Evolutionary conservation across 805 yeast genomes (phyloP).

Genomic region (Lachancea nothofagi): DNA sequence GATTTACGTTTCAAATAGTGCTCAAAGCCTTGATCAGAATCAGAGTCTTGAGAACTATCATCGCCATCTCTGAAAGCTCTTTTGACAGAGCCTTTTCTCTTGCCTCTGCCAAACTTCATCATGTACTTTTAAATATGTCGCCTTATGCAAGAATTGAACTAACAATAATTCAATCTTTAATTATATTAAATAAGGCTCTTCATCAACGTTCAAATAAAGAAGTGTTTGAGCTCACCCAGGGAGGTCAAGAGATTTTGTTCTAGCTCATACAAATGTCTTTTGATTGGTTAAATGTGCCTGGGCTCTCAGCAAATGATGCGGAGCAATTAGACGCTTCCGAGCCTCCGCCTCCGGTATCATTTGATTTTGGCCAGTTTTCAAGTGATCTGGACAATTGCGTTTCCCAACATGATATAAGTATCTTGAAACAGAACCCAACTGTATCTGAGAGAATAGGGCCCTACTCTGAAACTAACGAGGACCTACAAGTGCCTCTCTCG

Average conservation of each 20-base stretch:
- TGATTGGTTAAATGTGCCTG: constrained; percentile 49
- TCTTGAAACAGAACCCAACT: not conserved
- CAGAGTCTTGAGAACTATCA: constrained; percentile 42
- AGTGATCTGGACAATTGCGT: not conserved
- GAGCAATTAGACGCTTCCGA: constrained; percentile 13
- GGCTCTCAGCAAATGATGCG: constrained; percentile 26
- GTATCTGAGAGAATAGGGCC: not conserved
- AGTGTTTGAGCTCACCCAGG: not conserved
- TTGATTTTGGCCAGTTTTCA: constrained; percentile 32
- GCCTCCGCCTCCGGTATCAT: constrained; percentile 50
- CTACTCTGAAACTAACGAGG: constrained; percentile 32
- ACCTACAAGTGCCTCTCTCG: constrained; percentile 51
- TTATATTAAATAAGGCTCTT: no score
- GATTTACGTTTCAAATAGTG: constrained; percentile 19
- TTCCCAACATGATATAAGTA: not conserved
- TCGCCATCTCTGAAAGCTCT: constrained; percentile 15
- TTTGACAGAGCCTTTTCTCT: not conserved
- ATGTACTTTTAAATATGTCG: not conserved
- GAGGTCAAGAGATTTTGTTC: not conserved
- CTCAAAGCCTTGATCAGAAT: constrained; percentile 40
- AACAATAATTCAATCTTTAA: no score
- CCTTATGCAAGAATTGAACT: no score
- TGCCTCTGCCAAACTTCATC: not conserved
- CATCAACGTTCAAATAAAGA: no score
- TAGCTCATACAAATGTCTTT: constrained; percentile 34